These are phyloP conservation scores for Aureobasidium sp. DNA, from an alignment of 2,329 filamentous ascomycete genomes.

Conservation along the genomic window DNA sequence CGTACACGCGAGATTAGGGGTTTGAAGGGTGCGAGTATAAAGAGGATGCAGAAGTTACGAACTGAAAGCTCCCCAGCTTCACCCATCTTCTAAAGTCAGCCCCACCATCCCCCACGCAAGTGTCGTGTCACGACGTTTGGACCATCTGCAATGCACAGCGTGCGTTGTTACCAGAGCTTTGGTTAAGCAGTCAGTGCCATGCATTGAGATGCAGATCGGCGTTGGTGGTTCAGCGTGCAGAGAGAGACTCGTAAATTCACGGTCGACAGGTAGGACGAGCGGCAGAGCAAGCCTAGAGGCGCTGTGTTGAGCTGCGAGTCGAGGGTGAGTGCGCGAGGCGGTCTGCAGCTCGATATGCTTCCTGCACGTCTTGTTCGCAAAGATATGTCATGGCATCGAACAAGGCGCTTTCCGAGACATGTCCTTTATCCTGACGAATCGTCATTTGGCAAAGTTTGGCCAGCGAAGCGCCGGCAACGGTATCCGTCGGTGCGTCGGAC, in stretches of 20 bases:
- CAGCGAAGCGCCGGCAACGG: slow-evolving; percentile 7
- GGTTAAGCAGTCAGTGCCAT: slow-evolving; percentile 7
- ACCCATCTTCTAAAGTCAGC: background rate
- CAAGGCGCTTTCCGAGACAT: background rate
- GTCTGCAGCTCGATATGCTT: slow-evolving; percentile 3
- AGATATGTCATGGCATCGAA: background rate
- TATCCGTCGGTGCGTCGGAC: slow-evolving; percentile 13
- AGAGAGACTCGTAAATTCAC: no score
- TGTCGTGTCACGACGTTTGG: background rate
- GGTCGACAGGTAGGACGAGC: background rate
- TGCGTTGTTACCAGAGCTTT: slow-evolving; percentile 12
- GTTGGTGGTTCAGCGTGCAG: background rate
- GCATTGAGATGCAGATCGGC: background rate
- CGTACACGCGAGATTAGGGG: background rate
- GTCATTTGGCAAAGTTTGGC: slow-evolving; percentile 8
- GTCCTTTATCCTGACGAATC: background rate
- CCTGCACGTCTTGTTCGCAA: background rate
- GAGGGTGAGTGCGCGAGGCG: background rate
- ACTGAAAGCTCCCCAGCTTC: background rate
- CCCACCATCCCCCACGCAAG: slow-evolving; percentile 2
- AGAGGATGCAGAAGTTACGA: background rate
- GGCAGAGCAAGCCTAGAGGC: background rate
- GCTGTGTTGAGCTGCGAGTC: slow-evolving; percentile 6
- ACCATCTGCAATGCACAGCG: slow-evolving; percentile 4
- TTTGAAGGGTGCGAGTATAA: background rate